Evolutionary conservation across 441 rosid genomes (phyloP), one percentile per base, ranked within the genome.

Genomic region (Eutrema salsugineum): DNA sequence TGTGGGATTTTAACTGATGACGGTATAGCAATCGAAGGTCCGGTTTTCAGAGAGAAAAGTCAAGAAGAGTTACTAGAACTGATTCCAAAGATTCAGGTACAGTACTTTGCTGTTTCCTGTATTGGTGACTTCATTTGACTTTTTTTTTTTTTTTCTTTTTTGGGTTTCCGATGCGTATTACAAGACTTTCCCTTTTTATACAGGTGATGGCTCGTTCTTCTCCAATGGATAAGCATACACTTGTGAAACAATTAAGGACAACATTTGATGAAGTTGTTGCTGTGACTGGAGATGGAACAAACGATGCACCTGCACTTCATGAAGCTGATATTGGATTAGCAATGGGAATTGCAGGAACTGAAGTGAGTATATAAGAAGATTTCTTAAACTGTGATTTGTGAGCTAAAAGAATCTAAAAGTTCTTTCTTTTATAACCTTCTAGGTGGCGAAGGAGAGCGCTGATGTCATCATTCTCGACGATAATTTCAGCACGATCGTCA

Each of bases 41-140:
- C 93, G 8, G 93, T 53, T 24, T 86, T 88, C 58, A 78, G 93
- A 72, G 87, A 88, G 70, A 86, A 86, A 72, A 80, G 32, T 6
- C 80, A 78, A 66, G 83, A 88, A 57, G 88, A 93, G 78, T 39
- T 93, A 75, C 68, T 83, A 8, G 48, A 83, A 44, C 60, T 93
- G 32, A 88, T 93, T 73, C 98, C 98, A 42, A 86, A 90, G 84
- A 87, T 93, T 84, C 98, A 93, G 87, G 98, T 89, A 20, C 20
- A n/a, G n/a, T n/a, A n/a, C n/a, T n/a, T 12, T 63, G 0, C 10
- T 47, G 12, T 17, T 38, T 70, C 17, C 44, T 39, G 36, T 11
- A 39, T 7, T 53, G 0, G 22, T 33, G 5, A 7, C 22, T 0
- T 28, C 19, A 16, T 0, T 19, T 10, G n/a, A n/a, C n/a, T n/a